Evolutionary conservation across 2,329 filamentous ascomycete species (phyloP).

Genomic region (Dryadomyces sulphureus): DNA sequence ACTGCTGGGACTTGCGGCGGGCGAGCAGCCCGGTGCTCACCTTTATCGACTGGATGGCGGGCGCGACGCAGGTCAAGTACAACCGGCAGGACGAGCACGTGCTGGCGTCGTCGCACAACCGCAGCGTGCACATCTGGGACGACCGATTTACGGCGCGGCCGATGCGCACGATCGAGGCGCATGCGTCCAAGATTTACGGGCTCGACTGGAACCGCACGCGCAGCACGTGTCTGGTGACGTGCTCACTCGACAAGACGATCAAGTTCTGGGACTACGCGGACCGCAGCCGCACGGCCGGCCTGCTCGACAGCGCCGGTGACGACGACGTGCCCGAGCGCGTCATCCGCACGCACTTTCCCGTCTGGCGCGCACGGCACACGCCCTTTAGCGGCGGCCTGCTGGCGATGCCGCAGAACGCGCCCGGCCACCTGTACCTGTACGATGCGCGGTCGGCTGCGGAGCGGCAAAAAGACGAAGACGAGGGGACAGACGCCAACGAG

Average conservation of each 20-base stretch:
- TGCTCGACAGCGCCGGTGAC: not conserved
- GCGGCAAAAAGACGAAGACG: conserved; percentile 16
- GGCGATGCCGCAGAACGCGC: conserved; percentile 84
- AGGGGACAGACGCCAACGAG: conserved; percentile 13
- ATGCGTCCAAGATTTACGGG: conserved; percentile 88
- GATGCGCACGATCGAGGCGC: conserved; percentile 71
- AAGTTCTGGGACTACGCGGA: conserved; percentile 73
- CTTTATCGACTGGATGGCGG: conserved; percentile 87
- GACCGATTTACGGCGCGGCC: conserved; percentile 65
- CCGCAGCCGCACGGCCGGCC: not conserved
- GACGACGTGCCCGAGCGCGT: conserved; percentile 54
- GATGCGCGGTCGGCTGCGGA: conserved; percentile 34
- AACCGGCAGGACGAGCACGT: conserved; percentile 78
- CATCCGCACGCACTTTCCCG: conserved; percentile 70
- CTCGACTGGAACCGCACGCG: conserved; percentile 83
- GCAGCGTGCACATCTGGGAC: conserved; percentile 81
- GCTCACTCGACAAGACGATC: conserved; percentile 81
- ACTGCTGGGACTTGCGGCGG: conserved; percentile 76
- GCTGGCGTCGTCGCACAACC: conserved; percentile 80
- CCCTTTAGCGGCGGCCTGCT: conserved; percentile 77
- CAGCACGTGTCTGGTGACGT: conserved; percentile 62
- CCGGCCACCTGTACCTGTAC: conserved; percentile 74
- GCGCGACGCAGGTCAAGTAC: conserved; percentile 90
- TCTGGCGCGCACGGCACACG: conserved; percentile 83
- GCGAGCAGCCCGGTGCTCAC: conserved; percentile 60